Evolutionary conservation across 1,284 basidiomycete species (phyloP), one percentile per base, ranked within the genome.

Genomic region (Somion occarium): DNA sequence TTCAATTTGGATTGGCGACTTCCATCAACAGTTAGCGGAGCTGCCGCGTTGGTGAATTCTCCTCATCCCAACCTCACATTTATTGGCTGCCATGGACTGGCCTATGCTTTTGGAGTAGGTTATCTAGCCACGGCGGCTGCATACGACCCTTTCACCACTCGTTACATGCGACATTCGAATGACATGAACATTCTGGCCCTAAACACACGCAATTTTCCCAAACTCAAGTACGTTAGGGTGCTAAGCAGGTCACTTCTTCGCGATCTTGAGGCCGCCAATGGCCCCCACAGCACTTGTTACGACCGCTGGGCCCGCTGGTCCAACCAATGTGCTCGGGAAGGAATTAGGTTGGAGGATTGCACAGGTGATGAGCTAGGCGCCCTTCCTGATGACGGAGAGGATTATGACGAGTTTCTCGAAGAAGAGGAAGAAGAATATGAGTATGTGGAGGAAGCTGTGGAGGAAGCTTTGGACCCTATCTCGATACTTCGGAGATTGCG

Each of bases 1-100:
- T 88, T 89, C 70, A 88, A 86, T 59, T 78, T 75, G 12, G 87
- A 89, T 62, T 88, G 87, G 86, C 71, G 69, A 26, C 63, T 79
- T 2, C 60, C 59, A 1, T 52, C 66, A 46, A 58, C 5, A 3
- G 19, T 5, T 7, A 30, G 24, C 13, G 22, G 59, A 2, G 63
- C 60, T 3, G 62, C 68, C 46, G 57, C 59, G 15, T 62, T 85
- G 9, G 73, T 78, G 2, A 64, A 72, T 38, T 64, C 67, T 9
- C 80, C 85, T 0, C 85, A 88, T 54, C 60, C 64, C 1, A 73
- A 77, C 46, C 78, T 89, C 53, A 73, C 64, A 1, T 75, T 76
- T 30, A 78, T 88, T 26, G 86, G 86, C 1, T 71, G 86, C n/a
- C 83, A 88, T 58, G 83, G 83, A 12, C 73, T 88, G 12, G 65